Percentiles rank a stretch among this genome's conserved stretches.
Conservation (phyloP, 1,139 yeast species). For the Blastobotrys niveus region DNA sequence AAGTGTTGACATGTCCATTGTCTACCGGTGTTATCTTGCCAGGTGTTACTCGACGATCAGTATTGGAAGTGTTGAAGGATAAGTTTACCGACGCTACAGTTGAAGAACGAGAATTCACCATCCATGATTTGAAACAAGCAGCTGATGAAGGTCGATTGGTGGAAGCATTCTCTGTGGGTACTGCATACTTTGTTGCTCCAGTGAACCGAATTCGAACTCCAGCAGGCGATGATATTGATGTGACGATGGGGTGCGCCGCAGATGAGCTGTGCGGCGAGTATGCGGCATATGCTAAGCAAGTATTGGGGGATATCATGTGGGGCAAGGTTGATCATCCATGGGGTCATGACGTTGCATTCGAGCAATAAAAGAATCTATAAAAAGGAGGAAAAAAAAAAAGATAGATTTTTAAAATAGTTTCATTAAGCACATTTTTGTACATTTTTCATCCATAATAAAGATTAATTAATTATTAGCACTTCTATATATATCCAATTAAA, state of each 20-base stretch:
- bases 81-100: conserved; percentile 29
- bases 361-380: not conserved
- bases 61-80: conserved; percentile 35
- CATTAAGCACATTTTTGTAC: conserved; percentile 12
- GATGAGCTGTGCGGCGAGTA: conserved; percentile 31
- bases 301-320: conserved; percentile 38
- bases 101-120: conserved; percentile 38
- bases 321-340: conserved; percentile 32
- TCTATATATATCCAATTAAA: not conserved
- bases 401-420: conserved; percentile 24
- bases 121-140: conserved; percentile 37
- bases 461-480: not conserved
- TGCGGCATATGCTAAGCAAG: conserved; percentile 32
- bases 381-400: not conserved
- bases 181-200: conserved; percentile 42
- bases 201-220: conserved; percentile 36
- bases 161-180: conserved; percentile 43
- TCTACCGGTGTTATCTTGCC: conserved; percentile 41
- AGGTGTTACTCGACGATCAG: conserved; percentile 43
- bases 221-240: conserved; percentile 34
- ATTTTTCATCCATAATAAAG: not conserved
- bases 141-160: conserved; percentile 38
- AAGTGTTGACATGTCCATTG: conserved; percentile 42
- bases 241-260: conserved; percentile 34
- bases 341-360: conserved; percentile 19